These are phyloP conservation scores for Darksidea phi DNA, from an alignment of 495 filamentous ascomycete genomes.

Conservation along the genomic window DNA sequence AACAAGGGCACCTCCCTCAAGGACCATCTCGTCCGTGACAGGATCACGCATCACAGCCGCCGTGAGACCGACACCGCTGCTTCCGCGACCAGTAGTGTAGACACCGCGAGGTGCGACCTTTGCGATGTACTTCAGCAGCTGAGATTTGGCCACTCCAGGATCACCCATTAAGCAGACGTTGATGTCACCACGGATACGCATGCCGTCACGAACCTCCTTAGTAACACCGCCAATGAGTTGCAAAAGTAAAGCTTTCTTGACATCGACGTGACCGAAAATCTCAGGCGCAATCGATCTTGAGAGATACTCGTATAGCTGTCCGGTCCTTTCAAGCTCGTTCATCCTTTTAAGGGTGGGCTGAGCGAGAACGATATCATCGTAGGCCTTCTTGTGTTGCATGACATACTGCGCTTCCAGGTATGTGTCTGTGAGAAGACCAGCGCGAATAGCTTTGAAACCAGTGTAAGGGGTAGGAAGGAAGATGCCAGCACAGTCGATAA, in stretches of 20 bases:
- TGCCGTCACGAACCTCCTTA: conserved; percentile 95
- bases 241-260: conserved; percentile 94
- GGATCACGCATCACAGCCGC: conserved; percentile 98
- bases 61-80: conserved; percentile 94
- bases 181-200: conserved; percentile 97
- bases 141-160: conserved; percentile 98
- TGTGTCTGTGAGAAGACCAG: conserved; percentile 91
- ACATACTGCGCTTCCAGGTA: conserved; percentile 94
- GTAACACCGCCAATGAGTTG: conserved; percentile 94
- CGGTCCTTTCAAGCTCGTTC: conserved; percentile 72
- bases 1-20: conserved; percentile 94
- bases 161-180: conserved; percentile 99
- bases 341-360: conserved; percentile 74
- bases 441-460: conserved; percentile 93
- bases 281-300: conserved; percentile 95
- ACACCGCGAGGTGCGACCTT: conserved; percentile 97
- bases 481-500: conserved; percentile 89
- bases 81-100: conserved; percentile 95
- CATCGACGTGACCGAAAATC: conserved; percentile 93
- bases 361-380: conserved; percentile 81
- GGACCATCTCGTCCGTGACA: conserved; percentile 97
- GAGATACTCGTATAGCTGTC: conserved; percentile 91
- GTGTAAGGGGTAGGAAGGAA: conserved; percentile 98
- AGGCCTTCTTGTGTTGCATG: conserved; percentile 94
- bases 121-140: conserved; percentile 95